Percentiles rank a stretch among this genome's conserved stretches.
Conservation (phyloP, 108 stramenopile species). For the Skeletonema tropicum region DNA sequence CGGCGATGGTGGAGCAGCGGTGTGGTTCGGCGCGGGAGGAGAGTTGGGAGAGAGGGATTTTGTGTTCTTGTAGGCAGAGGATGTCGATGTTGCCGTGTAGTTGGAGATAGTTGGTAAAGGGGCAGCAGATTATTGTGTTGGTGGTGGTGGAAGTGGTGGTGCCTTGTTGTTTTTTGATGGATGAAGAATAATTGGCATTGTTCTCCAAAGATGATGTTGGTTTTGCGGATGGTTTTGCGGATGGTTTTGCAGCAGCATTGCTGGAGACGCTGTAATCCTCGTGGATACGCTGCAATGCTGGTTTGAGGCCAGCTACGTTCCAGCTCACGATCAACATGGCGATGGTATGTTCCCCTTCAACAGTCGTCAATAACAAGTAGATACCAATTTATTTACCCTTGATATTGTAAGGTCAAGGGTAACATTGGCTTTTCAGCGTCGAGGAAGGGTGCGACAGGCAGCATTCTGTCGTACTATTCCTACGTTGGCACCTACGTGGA, state of each 20-base stretch:
- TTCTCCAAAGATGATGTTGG: not conserved
- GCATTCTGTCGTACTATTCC: too few relatives aligned
- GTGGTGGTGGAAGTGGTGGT: constrained; percentile 11
- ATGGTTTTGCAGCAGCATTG: too few relatives aligned
- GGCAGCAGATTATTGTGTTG: constrained; percentile 3
- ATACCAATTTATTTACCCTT: too few relatives aligned
- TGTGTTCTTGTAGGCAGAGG: constrained; percentile 90
- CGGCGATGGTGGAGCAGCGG: constrained; percentile 57
- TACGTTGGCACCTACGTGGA: too few relatives aligned
- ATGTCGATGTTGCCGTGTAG: constrained; percentile 75
- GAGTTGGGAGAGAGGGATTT: constrained; percentile 75
- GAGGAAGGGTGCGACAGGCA: too few relatives aligned
- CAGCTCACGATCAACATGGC: constrained; percentile 84
- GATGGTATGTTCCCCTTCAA: too few relatives aligned
- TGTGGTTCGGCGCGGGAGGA: constrained; percentile 68
- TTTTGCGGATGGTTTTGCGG: too few relatives aligned
- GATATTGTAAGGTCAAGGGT: too few relatives aligned
- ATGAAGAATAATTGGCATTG: constrained; percentile 7
- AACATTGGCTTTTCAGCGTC: too few relatives aligned
- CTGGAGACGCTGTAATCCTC: constrained; percentile 29
- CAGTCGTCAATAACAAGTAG: too few relatives aligned
- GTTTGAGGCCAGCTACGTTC: constrained; percentile 90
- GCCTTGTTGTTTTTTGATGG: constrained; percentile 10
- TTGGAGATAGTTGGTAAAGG: constrained; percentile 56
- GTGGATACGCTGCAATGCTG: constrained; percentile 73